These are phyloP conservation scores for Skeletonema tropicum DNA, from an alignment of 108 stramenopile genomes.

Conservation along the genomic window DNA sequence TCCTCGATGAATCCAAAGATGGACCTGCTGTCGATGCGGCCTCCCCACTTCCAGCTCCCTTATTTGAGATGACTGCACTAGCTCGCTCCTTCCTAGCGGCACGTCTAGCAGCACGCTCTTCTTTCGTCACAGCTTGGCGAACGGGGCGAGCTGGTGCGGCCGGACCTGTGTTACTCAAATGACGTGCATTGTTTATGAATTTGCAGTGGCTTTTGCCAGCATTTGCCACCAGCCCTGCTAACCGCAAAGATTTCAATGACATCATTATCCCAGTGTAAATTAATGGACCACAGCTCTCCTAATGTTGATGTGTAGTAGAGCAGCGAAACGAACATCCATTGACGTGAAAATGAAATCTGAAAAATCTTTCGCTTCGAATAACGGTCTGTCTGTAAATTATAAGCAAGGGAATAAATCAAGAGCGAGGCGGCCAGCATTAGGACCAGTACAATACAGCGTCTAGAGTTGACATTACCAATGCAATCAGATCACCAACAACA, in stretches of 20 bases:
- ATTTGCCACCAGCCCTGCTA: constrained; percentile 12
- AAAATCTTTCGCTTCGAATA: no score
- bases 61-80: constrained; percentile 41
- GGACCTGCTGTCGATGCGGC: constrained; percentile 30
- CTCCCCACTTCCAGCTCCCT: constrained; percentile 35
- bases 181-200: constrained; percentile 11
- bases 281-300: neutral
- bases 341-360: no score
- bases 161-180: neutral
- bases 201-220: neutral
- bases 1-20: constrained; percentile 39
- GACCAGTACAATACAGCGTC: no score
- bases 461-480: no score
- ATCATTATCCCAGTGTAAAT: neutral
- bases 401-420: no score
- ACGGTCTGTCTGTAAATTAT: no score
- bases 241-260: constrained; percentile 10
- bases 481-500: neutral
- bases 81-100: constrained; percentile 78
- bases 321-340: no score
- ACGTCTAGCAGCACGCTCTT: constrained; percentile 67
- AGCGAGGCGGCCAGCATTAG: no score
- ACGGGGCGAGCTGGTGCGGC: constrained; percentile 9
- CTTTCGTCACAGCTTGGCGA: constrained; percentile 53
- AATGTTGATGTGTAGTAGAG: no score